A percentile compares a stretch with the other conserved stretches of the same genome.
Conservation (phyloP, 1,284 basidiomycete genomes). For the Fistulina hepatica region DNA sequence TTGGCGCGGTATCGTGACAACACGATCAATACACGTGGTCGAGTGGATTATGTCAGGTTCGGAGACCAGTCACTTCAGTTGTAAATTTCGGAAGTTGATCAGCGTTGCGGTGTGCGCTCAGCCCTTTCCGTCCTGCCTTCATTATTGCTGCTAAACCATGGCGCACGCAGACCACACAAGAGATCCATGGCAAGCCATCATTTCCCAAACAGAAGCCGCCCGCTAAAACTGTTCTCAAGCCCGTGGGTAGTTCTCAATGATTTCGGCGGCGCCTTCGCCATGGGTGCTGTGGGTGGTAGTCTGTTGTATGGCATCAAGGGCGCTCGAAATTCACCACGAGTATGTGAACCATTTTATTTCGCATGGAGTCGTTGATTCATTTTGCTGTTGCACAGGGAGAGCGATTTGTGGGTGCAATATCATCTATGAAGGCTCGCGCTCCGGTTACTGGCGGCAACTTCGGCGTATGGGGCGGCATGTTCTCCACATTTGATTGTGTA, state of each 20-base stretch:
- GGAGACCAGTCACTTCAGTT: too few species aligned
- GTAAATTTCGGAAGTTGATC: too few species aligned
- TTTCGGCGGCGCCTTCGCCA: slow-evolving; percentile 93
- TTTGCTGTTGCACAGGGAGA: slow-evolving; percentile 56
- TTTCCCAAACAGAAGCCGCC: neutral
- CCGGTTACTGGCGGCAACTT: slow-evolving; percentile 98
- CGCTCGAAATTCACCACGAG: slow-evolving; percentile 90
- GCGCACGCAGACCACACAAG: slow-evolving; percentile 85
- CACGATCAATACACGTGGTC: too few species aligned
- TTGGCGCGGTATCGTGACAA: too few species aligned
- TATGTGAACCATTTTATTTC: slow-evolving; percentile 30
- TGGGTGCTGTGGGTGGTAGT: slow-evolving; percentile 92
- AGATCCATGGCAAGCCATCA: slow-evolving; percentile 68
- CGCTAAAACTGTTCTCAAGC: slow-evolving; percentile 31
- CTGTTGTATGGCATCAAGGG: slow-evolving; percentile 99
- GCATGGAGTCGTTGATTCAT: neutral
- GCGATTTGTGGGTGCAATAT: slow-evolving; percentile 85
- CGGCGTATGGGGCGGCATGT: slow-evolving; percentile 97
- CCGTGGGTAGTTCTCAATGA: slow-evolving; percentile 99
- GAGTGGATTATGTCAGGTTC: too few species aligned
- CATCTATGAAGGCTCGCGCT: slow-evolving; percentile 96
- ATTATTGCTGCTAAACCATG: slow-evolving; percentile 39
- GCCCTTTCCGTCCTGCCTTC: slow-evolving; percentile 1
- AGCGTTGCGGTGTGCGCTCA: too few species aligned
- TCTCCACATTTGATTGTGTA: slow-evolving; percentile 95